A percentile compares a stretch with the other conserved stretches of the same genome.
Conservation (phyloP, 352 stramenopile genomes). For the Globisporangium canariense region DNA sequence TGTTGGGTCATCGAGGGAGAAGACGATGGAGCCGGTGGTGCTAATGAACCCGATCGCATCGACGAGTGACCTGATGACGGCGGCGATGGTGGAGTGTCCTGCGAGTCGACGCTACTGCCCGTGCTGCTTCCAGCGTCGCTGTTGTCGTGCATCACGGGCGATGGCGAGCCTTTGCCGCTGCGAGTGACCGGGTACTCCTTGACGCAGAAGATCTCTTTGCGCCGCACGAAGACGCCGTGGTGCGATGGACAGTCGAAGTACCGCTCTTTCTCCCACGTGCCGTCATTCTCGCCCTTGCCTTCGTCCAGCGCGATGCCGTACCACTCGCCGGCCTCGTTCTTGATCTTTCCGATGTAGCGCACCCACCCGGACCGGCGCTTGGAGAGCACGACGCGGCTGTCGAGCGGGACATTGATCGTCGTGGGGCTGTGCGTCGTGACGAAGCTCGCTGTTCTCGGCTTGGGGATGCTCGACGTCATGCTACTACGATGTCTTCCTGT, state of each 20-base stretch:
- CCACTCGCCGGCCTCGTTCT: conserved; percentile 54
- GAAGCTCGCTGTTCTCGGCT: conserved; percentile 15
- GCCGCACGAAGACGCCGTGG: conserved; percentile 60
- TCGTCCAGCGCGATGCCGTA: conserved; percentile 67
- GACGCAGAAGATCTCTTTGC: conserved; percentile 52
- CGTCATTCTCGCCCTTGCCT: conserved; percentile 55
- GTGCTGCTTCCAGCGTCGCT: conserved; percentile 42
- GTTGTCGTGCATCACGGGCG: conserved; percentile 31
- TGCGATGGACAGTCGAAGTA: conserved; percentile 51
- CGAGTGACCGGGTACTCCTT: conserved; percentile 31
- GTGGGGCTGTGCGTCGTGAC: conserved; percentile 7
- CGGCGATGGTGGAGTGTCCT: conserved; percentile 11
- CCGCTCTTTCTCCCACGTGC: conserved; percentile 38
- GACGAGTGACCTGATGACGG: neutral
- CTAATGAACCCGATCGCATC: neutral
- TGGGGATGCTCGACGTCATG: conserved; percentile 21
- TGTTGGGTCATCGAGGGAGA: conserved; percentile 5
- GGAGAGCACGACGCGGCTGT: conserved; percentile 56
- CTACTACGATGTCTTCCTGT: neutral
- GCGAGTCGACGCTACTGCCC: conserved; percentile 28
- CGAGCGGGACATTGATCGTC: conserved; percentile 46
- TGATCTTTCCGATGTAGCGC: conserved; percentile 61
- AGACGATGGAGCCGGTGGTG: neutral
- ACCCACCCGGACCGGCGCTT: conserved; percentile 47
- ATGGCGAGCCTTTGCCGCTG: conserved; percentile 43